A percentile compares a stretch with the other conserved stretches of the same genome.
Conservation (phyloP, 768 basidiomycete species). For the Lactifluus subvellereus region DNA sequence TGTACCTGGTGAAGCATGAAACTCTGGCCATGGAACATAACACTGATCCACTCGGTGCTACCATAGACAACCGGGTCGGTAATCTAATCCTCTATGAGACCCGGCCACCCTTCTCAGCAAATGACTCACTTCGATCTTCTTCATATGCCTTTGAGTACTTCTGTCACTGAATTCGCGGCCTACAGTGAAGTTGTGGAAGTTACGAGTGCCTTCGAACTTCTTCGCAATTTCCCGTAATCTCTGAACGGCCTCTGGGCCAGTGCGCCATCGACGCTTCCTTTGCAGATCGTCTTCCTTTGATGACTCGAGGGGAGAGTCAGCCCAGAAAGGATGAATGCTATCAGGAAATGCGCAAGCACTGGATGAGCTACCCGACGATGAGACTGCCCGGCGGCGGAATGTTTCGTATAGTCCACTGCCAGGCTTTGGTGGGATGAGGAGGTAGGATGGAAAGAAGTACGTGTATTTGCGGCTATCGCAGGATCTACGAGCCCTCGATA, state of each 20-base stretch:
- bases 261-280: constrained; percentile 72
- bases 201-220: constrained; percentile 83
- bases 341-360: constrained; percentile 19
- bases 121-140: constrained; percentile 62
- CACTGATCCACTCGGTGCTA: constrained; percentile 90
- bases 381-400: constrained; percentile 34
- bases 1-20: constrained; percentile 98
- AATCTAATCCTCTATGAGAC: constrained; percentile 40
- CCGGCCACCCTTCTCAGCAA: neutral
- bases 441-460: constrained; percentile 92
- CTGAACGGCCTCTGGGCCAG: constrained; percentile 46
- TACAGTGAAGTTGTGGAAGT: constrained; percentile 97
- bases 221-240: constrained; percentile 50
- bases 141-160: constrained; percentile 83
- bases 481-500: constrained; percentile 41
- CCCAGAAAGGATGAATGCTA: constrained; percentile 61
- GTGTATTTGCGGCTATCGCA: constrained; percentile 98
- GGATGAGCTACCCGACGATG: constrained; percentile 25
- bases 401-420: constrained; percentile 52
- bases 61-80: constrained; percentile 85
- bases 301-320: constrained; percentile 31
- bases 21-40: constrained; percentile 92
- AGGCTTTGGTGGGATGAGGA: constrained; percentile 86
- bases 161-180: constrained; percentile 78
- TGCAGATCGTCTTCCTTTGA: constrained; percentile 51